phyloP scores from a whole-genome alignment of 805 yeast genomes.

The Lachancea mirantina region DNA sequence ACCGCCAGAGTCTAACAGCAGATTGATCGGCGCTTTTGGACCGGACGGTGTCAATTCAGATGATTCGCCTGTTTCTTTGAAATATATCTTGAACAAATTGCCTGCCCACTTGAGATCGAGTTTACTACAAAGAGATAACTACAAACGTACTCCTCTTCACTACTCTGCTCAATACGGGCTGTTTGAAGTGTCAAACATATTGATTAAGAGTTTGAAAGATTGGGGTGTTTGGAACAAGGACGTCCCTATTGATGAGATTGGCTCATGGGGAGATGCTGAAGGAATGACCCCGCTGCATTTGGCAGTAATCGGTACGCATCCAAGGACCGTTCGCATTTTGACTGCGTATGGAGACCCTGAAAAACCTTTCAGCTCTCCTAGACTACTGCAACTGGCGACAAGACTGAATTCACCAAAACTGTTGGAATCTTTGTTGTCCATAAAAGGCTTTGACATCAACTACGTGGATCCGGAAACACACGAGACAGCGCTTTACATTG shows the following conservation, averaged over 20 bases:
- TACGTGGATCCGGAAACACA: slow-evolving; percentile 50
- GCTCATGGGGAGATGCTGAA: slow-evolving; percentile 66
- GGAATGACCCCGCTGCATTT: slow-evolving; percentile 74
- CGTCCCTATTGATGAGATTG: slow-evolving; percentile 48
- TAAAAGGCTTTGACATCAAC: slow-evolving; percentile 58
- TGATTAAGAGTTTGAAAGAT: slow-evolving; percentile 47
- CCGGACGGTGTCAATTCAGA: slow-evolving; percentile 57
- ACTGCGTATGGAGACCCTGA: slow-evolving; percentile 38
- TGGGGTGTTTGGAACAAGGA: slow-evolving; percentile 53
- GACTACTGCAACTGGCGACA: slow-evolving; percentile 51
- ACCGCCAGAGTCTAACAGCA: slow-evolving; percentile 42
- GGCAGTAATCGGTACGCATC: slow-evolving; percentile 78
- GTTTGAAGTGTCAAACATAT: slow-evolving; percentile 48
- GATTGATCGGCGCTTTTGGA: slow-evolving; percentile 49
- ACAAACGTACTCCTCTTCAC: slow-evolving; percentile 79
- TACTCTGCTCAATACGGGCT: slow-evolving; percentile 86
- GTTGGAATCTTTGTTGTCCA: slow-evolving; percentile 43
- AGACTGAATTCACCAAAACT: slow-evolving; percentile 56
- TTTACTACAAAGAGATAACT: slow-evolving; percentile 63
- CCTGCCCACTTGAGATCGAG: slow-evolving; percentile 47
- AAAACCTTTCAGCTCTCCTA: slow-evolving; percentile 42
- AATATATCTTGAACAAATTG: slow-evolving; percentile 50
- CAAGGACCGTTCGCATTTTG: slow-evolving; percentile 59
- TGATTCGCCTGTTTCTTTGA: slow-evolving; percentile 52
- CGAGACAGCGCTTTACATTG: slow-evolving; percentile 81